A percentile compares a stretch with the other conserved stretches of the same genome.
Evolutionary conservation across 2,329 filamentous ascomycete species (phyloP).

Genomic region (Pyricularia sp.): DNA sequence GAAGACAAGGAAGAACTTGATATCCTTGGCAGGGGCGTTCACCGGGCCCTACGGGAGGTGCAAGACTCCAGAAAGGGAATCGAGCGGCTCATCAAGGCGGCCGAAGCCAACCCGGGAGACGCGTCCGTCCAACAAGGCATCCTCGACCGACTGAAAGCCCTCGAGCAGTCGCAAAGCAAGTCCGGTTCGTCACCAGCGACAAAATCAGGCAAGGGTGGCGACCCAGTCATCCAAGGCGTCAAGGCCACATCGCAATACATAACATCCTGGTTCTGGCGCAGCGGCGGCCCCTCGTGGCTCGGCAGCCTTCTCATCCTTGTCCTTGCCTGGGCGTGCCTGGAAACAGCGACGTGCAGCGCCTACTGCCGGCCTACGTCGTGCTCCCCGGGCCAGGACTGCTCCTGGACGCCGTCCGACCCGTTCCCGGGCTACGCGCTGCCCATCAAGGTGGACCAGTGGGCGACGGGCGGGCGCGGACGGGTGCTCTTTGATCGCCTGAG

Average conservation of each 20-base stretch:
- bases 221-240: neutral
- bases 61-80: conserved; percentile 48
- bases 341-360: conserved; percentile 40
- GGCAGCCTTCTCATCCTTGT: conserved; percentile 34
- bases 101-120: neutral
- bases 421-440: conserved; percentile 51
- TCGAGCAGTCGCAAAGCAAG: neutral
- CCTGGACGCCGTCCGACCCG: conserved; percentile 49
- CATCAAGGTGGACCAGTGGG: conserved; percentile 54
- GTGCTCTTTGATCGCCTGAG: conserved; percentile 21
- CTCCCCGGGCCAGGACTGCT: conserved; percentile 32
- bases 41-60: conserved; percentile 40
- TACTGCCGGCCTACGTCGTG: conserved; percentile 48
- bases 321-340: conserved; percentile 43
- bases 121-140: neutral
- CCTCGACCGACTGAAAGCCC: neutral
- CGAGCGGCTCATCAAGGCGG: conserved; percentile 33
- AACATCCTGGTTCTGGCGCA: conserved; percentile 33
- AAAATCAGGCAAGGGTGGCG: neutral
- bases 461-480: conserved; percentile 41
- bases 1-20: conserved; percentile 18
- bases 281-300: conserved; percentile 37
- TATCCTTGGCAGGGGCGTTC: conserved; percentile 43
- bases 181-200: neutral
- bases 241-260: conserved; percentile 23